Evolutionary conservation across 1,284 basidiomycete genomes (phyloP).

Genomic region (Tylopilus sp.): DNA sequence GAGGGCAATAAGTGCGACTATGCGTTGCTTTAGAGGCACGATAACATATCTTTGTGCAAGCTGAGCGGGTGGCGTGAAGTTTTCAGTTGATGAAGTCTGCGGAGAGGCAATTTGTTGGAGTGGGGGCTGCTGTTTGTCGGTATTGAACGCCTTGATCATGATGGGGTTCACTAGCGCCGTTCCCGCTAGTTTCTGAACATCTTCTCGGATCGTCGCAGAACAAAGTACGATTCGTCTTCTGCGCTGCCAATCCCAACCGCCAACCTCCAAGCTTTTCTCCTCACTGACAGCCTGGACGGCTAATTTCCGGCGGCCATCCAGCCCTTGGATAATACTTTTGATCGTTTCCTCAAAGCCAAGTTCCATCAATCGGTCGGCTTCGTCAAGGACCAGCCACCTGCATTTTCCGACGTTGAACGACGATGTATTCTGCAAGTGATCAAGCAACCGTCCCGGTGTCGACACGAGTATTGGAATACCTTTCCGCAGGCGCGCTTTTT

Average conservation of each 20-base stretch:
- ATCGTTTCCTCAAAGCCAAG: conserved; percentile 95
- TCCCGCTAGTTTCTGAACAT: conserved; percentile 91
- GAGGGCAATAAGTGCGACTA: conserved; percentile 88
- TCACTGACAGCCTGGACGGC: conserved; percentile 72
- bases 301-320: conserved; percentile 76
- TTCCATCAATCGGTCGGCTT: conserved; percentile 96
- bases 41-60: conserved; percentile 91
- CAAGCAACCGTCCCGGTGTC: conserved; percentile 93
- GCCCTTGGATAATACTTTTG: conserved; percentile 79
- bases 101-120: conserved; percentile 14
- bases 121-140: conserved; percentile 36
- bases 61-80: conserved; percentile 93
- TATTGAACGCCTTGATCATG: conserved; percentile 65
- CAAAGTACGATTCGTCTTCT: conserved; percentile 85
- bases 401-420: conserved; percentile 92
- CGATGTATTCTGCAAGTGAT: conserved; percentile 90
- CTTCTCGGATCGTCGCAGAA: conserved; percentile 94
- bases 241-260: conserved; percentile 83
- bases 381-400: conserved; percentile 94
- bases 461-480: conserved; percentile 85
- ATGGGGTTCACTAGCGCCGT: conserved; percentile 70
- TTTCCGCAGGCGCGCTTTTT: conserved; percentile 62
- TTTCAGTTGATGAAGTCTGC: conserved; percentile 38
- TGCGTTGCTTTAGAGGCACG: conserved; percentile 89
- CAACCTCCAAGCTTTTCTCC: conserved; percentile 67